Base-by-base conservation (phyloP, 495 filamentous ascomycete genomes). In the Penicillium longicatenatum region DNA sequence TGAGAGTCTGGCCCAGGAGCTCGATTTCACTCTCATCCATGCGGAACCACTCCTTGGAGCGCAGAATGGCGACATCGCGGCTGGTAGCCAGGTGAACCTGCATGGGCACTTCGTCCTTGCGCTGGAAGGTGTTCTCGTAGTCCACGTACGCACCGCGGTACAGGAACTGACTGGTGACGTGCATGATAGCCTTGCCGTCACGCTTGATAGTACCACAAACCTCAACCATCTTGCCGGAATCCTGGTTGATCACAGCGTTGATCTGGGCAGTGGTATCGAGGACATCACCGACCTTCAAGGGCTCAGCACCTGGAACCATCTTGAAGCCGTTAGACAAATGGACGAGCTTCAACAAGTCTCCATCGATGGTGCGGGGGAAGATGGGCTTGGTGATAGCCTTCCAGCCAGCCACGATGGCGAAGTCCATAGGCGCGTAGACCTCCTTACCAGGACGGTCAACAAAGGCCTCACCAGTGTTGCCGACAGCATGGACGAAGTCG, bases 351-450 rank as follows among this genome's bases (percentile, higher is more conserved):
- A 98, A 81, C 39, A 98, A 81, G 70, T 98, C 94, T 43, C 94
- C 94, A 62, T 98, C 93, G 59, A 98, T 96, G 57, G 84, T 89
- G 55, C 89, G 85, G 58, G 94, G 94, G 82, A 98, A 98, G 70
- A 98, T 97, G 0, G 94, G 93, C 79, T 97, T 97, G 21, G 90
- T 97, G 71, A 98, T 97, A 41, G 94, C 94, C 74, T 98, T 96
- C 94, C 94, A 98, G 58, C 94, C 94, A 17, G 96, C 91, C 24
- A 98, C 94, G 58, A 98, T 98, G 55, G 94, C 94, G 62, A 97
- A 98, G 71, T 98, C 94, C 94, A 98, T 99, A 41, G 95, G 94
- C 20, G 94, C 95, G 63, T 86, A 93, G 63, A 96, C 90, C 66
- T 90, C 89, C 77, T 97, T 98, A 55, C 92, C 95, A 46, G 93